Evolutionary conservation across 148 eudicot genomes (phyloP).

Genomic region (Selenicereus undatus): DNA sequence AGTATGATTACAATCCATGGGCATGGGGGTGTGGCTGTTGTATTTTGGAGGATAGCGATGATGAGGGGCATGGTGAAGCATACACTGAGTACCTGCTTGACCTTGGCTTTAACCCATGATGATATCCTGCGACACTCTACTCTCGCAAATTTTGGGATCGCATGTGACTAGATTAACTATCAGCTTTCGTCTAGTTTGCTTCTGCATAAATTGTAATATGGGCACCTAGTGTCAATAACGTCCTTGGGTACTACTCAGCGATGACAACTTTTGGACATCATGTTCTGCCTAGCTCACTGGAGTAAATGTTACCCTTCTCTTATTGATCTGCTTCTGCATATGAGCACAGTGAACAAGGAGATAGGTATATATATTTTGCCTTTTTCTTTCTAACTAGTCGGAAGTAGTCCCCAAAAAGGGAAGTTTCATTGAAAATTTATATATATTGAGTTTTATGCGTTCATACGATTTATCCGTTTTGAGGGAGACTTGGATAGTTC

Average conservation of each 20-base stretch:
- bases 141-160: no score
- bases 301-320: not conserved
- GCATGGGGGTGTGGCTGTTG: conserved; percentile 28
- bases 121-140: not conserved
- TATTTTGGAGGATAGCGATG: conserved; percentile 42
- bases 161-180: no score
- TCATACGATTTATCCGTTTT: no score
- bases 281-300: not conserved
- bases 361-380: no score
- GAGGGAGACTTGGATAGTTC: no score
- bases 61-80: conserved; percentile 45
- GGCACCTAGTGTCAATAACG: not conserved
- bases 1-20: conserved; percentile 33
- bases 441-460: no score
- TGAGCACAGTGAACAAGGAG: no score
- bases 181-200: conserved; percentile 36
- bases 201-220: no score
- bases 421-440: no score
- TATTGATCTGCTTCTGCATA: conserved; percentile 15
- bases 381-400: no score
- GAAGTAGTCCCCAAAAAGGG: no score
- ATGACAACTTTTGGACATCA: not conserved
- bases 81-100: conserved; percentile 9
- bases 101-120: not conserved
- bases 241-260: conserved; percentile 24